phyloP scores from a whole-genome alignment of 345 rosid genomes.

The Rhodamnia rubescens region DNA sequence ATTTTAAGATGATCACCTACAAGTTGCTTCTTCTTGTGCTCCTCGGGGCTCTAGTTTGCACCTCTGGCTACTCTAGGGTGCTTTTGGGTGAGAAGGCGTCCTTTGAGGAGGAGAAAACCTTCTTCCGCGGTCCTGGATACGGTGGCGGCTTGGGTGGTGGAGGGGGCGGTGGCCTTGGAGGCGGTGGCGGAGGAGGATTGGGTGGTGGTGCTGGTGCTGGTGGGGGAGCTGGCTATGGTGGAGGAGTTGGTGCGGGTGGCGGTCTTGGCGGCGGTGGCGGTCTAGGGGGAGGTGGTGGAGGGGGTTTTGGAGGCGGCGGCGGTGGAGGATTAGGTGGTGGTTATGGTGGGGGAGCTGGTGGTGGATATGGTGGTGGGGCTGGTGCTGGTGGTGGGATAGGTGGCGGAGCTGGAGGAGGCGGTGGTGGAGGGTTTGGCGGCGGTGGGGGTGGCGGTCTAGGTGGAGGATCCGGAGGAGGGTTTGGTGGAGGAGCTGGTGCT shows the following conservation, averaged over 20 bases:
- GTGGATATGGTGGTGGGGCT: background rate
- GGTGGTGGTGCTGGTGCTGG: constrained; percentile 15
- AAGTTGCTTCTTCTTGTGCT: constrained; percentile 23
- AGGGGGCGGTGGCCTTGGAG: constrained; percentile 8
- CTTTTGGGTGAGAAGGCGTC: constrained; percentile 15
- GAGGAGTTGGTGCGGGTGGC: constrained; percentile 16
- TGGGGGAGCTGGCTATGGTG: constrained; percentile 5
- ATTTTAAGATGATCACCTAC: constrained; percentile 1
- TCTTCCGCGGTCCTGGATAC: constrained; percentile 5
- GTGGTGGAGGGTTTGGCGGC: constrained; percentile 4
- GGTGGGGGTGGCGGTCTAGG: background rate
- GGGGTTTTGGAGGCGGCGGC: background rate
- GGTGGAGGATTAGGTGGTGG: background rate
- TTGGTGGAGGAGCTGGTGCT: constrained; percentile 17
- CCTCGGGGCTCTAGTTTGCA: constrained; percentile 21
- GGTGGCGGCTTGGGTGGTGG: constrained; percentile 10
- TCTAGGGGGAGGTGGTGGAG: background rate
- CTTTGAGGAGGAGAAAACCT: constrained; percentile 28
- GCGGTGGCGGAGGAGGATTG: constrained; percentile 9
- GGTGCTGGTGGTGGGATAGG: constrained; percentile 24
- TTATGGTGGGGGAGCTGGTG: background rate
- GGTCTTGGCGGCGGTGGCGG: constrained; percentile 27
- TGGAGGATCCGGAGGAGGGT: constrained; percentile 13
- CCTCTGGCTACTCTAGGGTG: constrained; percentile 18
- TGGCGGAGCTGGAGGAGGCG: constrained; percentile 4